These are phyloP conservation scores for Pseudogymnoascus sp. DNA, from an alignment of 2,329 filamentous ascomycete genomes.

Conservation along the genomic window DNA sequence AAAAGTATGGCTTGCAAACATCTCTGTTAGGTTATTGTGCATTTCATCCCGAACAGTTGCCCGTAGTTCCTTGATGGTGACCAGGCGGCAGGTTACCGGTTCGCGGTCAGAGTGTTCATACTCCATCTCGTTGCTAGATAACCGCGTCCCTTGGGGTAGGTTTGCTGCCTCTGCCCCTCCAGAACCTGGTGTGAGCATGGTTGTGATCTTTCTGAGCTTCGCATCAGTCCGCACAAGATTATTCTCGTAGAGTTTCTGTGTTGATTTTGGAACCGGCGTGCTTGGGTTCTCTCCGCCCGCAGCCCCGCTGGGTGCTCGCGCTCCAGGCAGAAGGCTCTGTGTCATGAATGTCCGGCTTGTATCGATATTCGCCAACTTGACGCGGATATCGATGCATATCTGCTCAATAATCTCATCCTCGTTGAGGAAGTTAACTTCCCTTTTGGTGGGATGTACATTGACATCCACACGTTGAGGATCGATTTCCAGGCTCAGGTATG, in stretches of 20 bases:
- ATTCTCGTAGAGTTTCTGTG: slow-evolving; percentile 67
- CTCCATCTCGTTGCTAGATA: slow-evolving; percentile 45
- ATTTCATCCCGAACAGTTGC: slow-evolving; percentile 72
- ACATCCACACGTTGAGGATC: slow-evolving; percentile 91
- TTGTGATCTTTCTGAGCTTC: slow-evolving; percentile 86
- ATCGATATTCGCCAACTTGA: slow-evolving; percentile 77
- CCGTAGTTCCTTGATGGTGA: slow-evolving; percentile 80
- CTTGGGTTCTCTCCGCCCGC: slow-evolving; percentile 13
- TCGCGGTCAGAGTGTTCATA: slow-evolving; percentile 70
- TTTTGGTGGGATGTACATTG: slow-evolving; percentile 94
- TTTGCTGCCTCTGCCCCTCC: slow-evolving; percentile 21
- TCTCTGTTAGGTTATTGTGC: slow-evolving; percentile 79
- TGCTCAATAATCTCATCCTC: slow-evolving; percentile 91
- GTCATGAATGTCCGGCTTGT: slow-evolving; percentile 92
- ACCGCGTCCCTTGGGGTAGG: slow-evolving; percentile 23
- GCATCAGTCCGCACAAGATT: slow-evolving; percentile 87
- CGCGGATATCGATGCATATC: slow-evolving; percentile 73
- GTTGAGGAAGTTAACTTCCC: slow-evolving; percentile 94
- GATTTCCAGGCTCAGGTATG: slow-evolving; percentile 88
- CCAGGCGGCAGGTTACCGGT: slow-evolving; percentile 63
- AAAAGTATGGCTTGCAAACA: slow-evolving; percentile 83
- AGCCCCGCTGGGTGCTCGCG: slow-evolving; percentile 33
- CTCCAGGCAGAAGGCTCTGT: slow-evolving; percentile 77
- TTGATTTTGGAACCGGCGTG: slow-evolving; percentile 24
- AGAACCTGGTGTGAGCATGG: slow-evolving; percentile 68